Conservation (phyloP, 2,329 filamentous ascomycete genomes). For the Zymoseptoria pseudotritici region DNA sequence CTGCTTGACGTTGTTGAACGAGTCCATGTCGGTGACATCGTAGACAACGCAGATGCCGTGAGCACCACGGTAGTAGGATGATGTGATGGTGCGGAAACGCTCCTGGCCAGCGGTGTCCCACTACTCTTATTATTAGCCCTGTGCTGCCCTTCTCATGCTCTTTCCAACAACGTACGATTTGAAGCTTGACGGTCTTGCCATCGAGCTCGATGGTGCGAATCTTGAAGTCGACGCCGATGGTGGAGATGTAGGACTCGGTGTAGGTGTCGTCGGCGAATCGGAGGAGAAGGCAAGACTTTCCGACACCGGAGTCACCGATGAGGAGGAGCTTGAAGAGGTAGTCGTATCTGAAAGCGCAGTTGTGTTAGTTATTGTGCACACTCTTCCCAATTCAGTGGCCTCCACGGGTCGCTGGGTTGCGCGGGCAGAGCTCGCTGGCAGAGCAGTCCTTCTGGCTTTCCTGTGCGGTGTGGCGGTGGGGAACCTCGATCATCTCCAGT, state of each 20-base stretch:
- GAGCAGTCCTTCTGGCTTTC: background rate
- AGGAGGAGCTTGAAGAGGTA: slow-evolving; percentile 99
- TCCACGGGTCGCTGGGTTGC: background rate
- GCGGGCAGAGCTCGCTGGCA: background rate
- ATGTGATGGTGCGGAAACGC: slow-evolving; percentile 99
- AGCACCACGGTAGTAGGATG: slow-evolving; percentile 97
- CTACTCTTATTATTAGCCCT: slow-evolving; percentile 42
- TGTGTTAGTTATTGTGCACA: slow-evolving; percentile 7
- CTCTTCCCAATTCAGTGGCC: background rate
- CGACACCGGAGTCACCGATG: slow-evolving; percentile 99
- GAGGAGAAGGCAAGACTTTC: slow-evolving; percentile 97
- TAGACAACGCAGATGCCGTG: slow-evolving; percentile 99
- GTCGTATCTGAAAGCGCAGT: slow-evolving; percentile 72
- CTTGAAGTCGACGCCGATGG: slow-evolving; percentile 99
- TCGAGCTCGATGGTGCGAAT: slow-evolving; percentile 99
- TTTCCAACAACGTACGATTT: slow-evolving; percentile 67
- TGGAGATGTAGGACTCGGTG: slow-evolving; percentile 99
- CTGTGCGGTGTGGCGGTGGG: background rate
- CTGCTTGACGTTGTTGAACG: slow-evolving; percentile 99
- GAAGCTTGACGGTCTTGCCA: slow-evolving; percentile 98
- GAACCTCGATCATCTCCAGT: background rate
- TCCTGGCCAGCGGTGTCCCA: slow-evolving; percentile 99
- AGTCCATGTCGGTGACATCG: slow-evolving; percentile 99
- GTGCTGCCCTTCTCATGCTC: background rate
- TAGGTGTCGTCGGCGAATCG: slow-evolving; percentile 99